Evolutionary conservation across 1,139 yeast species (phyloP), one percentile per base, ranked within the genome.

Genomic region (Saccharomycopsis hybrid): DNA sequence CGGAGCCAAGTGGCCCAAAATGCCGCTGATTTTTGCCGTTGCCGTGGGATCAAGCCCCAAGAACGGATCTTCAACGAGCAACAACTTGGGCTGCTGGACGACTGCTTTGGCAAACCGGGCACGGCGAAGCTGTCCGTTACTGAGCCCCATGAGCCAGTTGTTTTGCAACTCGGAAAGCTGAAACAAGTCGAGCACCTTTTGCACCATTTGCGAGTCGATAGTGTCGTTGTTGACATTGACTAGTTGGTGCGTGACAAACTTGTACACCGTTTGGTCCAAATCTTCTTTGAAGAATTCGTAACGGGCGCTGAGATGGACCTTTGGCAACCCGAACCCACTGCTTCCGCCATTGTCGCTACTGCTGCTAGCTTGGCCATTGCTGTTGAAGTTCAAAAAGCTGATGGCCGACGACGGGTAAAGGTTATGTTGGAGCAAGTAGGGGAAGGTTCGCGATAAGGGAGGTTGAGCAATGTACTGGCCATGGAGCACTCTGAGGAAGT

Each of bases 81-180:
- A 68, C 29, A 89, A 58, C 41, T 71, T 71, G 0, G 97, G 96
- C 46, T 76, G 70, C 49, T 72, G 70, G 48, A 88, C 73, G 48
- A 92, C 61, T 0, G 90, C 78, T 55, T 77, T 76, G 0, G 97
- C 97, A 32, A 92, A 70, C 54, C 96, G 72, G 0, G 97, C 96
- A 46, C 98, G 71, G 58, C 98, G 74, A 64, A 86, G 80, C 65
- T 92, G 98, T 0, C 98, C 98, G 63, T 92, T 92, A 64, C 96
- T 85, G 46, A 92, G 70, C 0, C 94, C 86, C 63, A 87, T 87
- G 44, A 87, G 78, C 89, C 95, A 90, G 55, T 87, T 76, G 51
- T 78, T 70, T 50, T 77, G 71, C 51, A 88, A 67, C 1, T 77
- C 82, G 5, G 62, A 64, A 55, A 92, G 70, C 48, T 76, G 71